phyloP scores from a whole-genome alignment of 176 grass and related monocot species.

The Chloris gayana region DNA sequence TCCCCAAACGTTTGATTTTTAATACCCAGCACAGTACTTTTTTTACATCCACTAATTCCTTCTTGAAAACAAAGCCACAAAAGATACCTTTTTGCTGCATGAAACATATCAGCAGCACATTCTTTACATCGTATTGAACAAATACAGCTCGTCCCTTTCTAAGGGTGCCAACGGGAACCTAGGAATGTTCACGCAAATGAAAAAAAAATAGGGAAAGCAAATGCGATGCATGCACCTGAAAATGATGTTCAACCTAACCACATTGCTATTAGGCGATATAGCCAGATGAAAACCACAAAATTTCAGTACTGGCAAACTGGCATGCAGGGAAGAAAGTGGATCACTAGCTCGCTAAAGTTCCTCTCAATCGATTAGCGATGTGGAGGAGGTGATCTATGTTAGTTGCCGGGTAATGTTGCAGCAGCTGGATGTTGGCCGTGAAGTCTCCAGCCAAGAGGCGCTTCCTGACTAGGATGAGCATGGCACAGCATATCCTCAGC shows the following conservation, averaged over 20 bases:
- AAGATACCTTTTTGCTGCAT: neutral
- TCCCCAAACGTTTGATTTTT: neutral
- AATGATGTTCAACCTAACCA: conserved; percentile 19
- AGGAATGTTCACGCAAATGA: no score
- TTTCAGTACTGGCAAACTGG: neutral
- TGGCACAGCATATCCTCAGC: conserved; percentile 88
- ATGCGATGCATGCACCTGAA: no score
- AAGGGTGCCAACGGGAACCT: no score
- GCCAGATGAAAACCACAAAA: conserved; percentile 25
- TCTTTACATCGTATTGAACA: neutral
- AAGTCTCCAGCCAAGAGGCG: conserved; percentile 83
- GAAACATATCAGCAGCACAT: neutral
- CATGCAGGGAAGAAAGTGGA: conserved; percentile 5
- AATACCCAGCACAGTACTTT: no score
- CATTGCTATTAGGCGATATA: neutral
- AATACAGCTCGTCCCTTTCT: neutral
- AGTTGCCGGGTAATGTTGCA: conserved; percentile 83
- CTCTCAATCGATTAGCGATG: conserved; percentile 69
- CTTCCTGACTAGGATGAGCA: conserved; percentile 71
- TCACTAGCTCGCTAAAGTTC: conserved; percentile 43
- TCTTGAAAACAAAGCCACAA: neutral
- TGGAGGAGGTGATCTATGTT: conserved; percentile 75
- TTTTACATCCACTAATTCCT: neutral
- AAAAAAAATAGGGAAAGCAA: no score
- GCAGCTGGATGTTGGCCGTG: conserved; percentile 82